Conservation (phyloP, 164 flowering plant genomes). For the Aristolochia californica region DNA sequence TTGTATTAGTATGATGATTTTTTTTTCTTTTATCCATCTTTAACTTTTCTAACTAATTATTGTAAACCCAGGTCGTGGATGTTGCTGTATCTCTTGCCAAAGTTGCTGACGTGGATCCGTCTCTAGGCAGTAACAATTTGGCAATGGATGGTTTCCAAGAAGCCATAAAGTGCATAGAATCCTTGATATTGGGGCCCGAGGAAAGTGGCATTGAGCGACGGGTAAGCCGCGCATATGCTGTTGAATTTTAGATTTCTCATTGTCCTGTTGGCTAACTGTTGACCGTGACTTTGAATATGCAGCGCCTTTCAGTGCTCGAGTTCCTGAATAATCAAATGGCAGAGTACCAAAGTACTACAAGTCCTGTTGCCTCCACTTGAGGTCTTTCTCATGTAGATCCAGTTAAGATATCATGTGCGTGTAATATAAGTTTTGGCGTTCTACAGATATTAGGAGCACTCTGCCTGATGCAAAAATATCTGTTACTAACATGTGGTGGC, state of each 20-base stretch:
- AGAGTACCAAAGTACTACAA: slow-evolving; percentile 12
- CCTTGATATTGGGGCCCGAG: slow-evolving; percentile 41
- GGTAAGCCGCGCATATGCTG: slow-evolving; percentile 28
- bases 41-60: not conserved
- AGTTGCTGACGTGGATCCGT: slow-evolving; percentile 89
- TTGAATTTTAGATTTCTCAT: not conserved
- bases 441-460: too few relatives aligned
- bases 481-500: too few relatives aligned
- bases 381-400: not conserved
- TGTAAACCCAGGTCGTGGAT: slow-evolving; percentile 46
- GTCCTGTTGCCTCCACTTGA: slow-evolving; percentile 2
- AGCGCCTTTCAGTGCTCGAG: slow-evolving; percentile 68
- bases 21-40: too few relatives aligned
- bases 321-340: slow-evolving; percentile 53
- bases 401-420: not conserved
- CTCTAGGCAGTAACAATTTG: slow-evolving; percentile 45
- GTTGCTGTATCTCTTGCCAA: slow-evolving; percentile 86
- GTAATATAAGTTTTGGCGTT: not conserved
- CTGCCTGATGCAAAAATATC: too few relatives aligned
- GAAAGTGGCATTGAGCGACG: slow-evolving; percentile 54
- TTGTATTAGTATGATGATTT: too few relatives aligned
- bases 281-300: slow-evolving; percentile 13
- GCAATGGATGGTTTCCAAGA: slow-evolving; percentile 67
- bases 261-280: not conserved
- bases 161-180: slow-evolving; percentile 60